Evolutionary conservation across 2,329 filamentous ascomycete genomes (phyloP).

Genomic region (Exophiala bonariae): DNA sequence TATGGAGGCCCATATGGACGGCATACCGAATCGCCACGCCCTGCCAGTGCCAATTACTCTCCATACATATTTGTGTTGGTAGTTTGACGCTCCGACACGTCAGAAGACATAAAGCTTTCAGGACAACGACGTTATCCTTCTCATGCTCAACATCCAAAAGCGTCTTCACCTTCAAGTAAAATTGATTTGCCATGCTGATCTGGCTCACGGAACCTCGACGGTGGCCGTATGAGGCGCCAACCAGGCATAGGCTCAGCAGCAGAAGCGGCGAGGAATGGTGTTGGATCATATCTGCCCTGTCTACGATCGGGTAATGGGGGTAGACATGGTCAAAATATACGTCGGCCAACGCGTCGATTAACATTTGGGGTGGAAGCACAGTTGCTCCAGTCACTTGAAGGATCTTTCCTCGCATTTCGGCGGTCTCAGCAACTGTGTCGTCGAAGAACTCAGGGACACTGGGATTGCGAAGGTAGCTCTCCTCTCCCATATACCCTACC

Average conservation of each 20-base stretch:
- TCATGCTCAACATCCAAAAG: slow-evolving; percentile 15
- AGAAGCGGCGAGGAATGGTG: slow-evolving; percentile 9
- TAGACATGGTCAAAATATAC: slow-evolving; percentile 15
- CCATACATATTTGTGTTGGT: slow-evolving; percentile 10
- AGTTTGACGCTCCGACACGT: slow-evolving; percentile 10
- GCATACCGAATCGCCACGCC: slow-evolving; percentile 12
- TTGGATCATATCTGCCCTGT: slow-evolving; percentile 9
- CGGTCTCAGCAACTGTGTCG: slow-evolving; percentile 15
- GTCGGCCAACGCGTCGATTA: slow-evolving; percentile 10
- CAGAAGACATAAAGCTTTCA: slow-evolving; percentile 14
- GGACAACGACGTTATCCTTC: slow-evolving; percentile 11
- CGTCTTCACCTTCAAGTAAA: slow-evolving; percentile 14
- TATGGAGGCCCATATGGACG: slow-evolving; percentile 16
- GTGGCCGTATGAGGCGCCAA: slow-evolving; percentile 14
- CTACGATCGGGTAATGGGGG: slow-evolving; percentile 11
- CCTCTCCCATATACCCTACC: slow-evolving; percentile 16
- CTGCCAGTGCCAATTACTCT: slow-evolving; percentile 14
- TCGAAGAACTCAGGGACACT: slow-evolving; percentile 11
- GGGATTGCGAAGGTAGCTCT: slow-evolving; percentile 17
- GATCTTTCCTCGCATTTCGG: slow-evolving; percentile 9
- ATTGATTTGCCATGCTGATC: slow-evolving; percentile 12
- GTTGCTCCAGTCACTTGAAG: slow-evolving; percentile 8
- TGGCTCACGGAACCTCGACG: slow-evolving; percentile 11
- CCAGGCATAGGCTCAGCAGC: slow-evolving; percentile 12
- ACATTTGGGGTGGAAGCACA: slow-evolving; percentile 9